These are phyloP conservation scores for Penicillium salamii DNA, from an alignment of 495 filamentous ascomycete species.

Conservation along the genomic window DNA sequence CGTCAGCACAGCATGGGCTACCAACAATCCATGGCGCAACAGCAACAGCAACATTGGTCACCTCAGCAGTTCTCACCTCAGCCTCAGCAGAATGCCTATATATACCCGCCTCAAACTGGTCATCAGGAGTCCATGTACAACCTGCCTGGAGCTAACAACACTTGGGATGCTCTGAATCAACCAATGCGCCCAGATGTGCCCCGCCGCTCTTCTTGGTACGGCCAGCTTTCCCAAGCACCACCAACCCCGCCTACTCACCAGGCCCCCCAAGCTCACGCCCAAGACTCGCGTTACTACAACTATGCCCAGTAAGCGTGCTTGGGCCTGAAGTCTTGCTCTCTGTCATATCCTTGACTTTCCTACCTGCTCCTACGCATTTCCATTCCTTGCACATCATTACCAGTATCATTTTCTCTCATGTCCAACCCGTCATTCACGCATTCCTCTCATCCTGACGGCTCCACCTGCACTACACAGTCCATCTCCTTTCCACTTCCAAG, in stretches of 20 bases:
- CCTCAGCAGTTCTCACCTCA: constrained; percentile 15
- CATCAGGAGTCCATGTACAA: constrained; percentile 33
- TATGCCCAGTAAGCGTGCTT: constrained; percentile 25
- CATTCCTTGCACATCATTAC: constrained; percentile 3
- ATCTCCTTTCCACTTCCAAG: background rate
- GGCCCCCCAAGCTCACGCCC: constrained; percentile 25
- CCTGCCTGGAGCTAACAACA: constrained; percentile 39
- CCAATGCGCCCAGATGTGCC: constrained; percentile 33
- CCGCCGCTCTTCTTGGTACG: constrained; percentile 42
- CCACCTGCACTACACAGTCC: background rate
- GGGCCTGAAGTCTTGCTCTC: constrained; percentile 3
- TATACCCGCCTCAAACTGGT: constrained; percentile 19
- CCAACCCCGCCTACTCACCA: constrained; percentile 25
- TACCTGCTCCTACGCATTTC: background rate
- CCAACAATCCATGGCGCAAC: constrained; percentile 33
- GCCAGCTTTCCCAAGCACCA: constrained; percentile 26
- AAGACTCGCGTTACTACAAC: constrained; percentile 24
- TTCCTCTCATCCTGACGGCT: background rate
- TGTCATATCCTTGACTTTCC: background rate
- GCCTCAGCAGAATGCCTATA: constrained; percentile 13
- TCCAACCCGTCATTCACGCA: background rate
- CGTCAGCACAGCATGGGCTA: constrained; percentile 58
- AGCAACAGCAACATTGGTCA: constrained; percentile 33
- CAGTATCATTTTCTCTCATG: background rate
- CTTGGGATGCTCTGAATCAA: constrained; percentile 43